Evolutionary conservation across 352 stramenopile genomes (phyloP), one percentile per base, ranked within the genome.

Genomic region (Pythium coloratum): DNA sequence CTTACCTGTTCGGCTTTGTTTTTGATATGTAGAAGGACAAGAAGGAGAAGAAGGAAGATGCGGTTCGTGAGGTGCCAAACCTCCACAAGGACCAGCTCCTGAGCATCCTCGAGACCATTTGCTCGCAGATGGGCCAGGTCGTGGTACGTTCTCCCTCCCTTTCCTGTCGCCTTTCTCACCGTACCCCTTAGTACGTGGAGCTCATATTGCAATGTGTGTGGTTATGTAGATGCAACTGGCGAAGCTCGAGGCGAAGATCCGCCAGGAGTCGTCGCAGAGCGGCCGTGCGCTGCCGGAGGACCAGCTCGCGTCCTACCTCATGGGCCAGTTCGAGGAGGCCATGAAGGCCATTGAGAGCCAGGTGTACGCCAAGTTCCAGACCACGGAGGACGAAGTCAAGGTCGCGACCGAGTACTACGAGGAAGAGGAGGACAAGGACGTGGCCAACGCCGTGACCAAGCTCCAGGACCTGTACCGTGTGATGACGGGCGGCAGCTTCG

Each of bases 341-440:
- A 96, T 96, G 88, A 96, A 94, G 74, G 86, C 84, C 26, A 94
- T 96, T 59, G 88, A 96, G 73, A 82, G 82, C 65, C 88, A 96
- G 74, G 84, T 94, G 59, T 96, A 96, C 68, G 82, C 81, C 72
- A 94, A 96, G 74, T 92, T 92, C 76, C 86, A 94, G 76, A 94
- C 86, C 50, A 94, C 86, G 20, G 88, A 96, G 72, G 86, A 94
- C 61, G 86, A 96, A 57, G 88, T 96, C 38, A 92, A 91, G 76
- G 62, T 91, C 49, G 84, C 88, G 14, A 92, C 86, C 46, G 88
- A 96, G 78, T 96, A 92, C 78, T 96, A 91, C 68, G 87, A 95
- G 63, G 86, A 93, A 62, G 81, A 93, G 53, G 86, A 91, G 60
- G 88, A 96, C 80, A 90, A 91, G 73, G 88, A 96, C 63, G 84